phyloP scores from a whole-genome alignment of 257 asterid genomes.

The Petrea volubilis region DNA sequence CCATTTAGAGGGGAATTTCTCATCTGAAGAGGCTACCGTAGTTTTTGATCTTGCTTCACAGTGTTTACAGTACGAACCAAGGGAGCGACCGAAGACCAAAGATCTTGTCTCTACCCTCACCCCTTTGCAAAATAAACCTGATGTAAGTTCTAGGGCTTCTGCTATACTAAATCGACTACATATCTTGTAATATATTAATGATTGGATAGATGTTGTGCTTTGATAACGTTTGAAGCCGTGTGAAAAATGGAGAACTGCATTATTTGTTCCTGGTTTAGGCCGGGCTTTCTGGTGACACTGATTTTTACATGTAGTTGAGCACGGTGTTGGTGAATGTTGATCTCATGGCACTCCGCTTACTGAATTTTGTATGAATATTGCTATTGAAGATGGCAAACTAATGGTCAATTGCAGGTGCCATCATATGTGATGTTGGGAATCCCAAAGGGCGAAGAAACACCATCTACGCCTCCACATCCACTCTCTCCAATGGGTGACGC shows the following conservation, averaged over 20 bases:
- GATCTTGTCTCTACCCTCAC: slow-evolving; percentile 84
- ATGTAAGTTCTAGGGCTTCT: slow-evolving; percentile 46
- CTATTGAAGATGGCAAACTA: slow-evolving; percentile 6
- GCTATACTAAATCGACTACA: not conserved
- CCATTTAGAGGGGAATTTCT: slow-evolving; percentile 96
- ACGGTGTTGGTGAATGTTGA: not conserved
- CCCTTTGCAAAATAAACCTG: slow-evolving; percentile 79
- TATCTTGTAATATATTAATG: not conserved
- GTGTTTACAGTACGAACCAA: slow-evolving; percentile 93
- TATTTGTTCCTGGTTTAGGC: not conserved
- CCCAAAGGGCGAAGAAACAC: slow-evolving; percentile 77
- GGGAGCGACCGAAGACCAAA: slow-evolving; percentile 92
- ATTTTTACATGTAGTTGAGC: not conserved
- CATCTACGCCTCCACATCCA: slow-evolving; percentile 91
- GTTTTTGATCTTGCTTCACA: slow-evolving; percentile 94
- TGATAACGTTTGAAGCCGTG: not conserved
- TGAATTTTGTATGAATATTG: not conserved
- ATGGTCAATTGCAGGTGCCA: slow-evolving; percentile 57
- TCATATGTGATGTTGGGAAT: slow-evolving; percentile 94
- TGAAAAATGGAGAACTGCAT: not conserved
- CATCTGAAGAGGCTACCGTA: slow-evolving; percentile 91
- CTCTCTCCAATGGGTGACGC: slow-evolving; percentile 98
- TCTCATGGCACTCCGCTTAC: not conserved
- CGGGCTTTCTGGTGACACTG: not conserved
- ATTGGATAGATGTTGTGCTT: not conserved